phyloP scores from a whole-genome alignment of 495 filamentous ascomycete genomes.

The Cryomyces minteri region DNA sequence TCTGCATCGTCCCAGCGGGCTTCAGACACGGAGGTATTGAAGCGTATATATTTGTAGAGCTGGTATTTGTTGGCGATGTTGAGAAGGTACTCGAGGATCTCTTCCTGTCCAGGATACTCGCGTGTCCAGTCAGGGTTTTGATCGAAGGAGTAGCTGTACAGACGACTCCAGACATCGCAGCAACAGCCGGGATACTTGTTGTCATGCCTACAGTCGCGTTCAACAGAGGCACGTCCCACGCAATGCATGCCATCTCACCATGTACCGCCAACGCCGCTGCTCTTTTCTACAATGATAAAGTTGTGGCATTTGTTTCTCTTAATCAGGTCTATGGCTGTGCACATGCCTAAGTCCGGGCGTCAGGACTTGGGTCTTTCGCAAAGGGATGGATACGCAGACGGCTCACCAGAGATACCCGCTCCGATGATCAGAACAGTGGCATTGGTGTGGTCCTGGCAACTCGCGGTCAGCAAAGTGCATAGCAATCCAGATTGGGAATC shows the following conservation, averaged over 20 bases:
- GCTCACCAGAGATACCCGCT: constrained; percentile 29
- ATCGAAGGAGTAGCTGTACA: constrained; percentile 51
- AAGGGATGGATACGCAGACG: background rate
- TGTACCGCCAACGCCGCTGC: constrained; percentile 33
- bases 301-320: constrained; percentile 31
- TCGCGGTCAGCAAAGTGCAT: no score
- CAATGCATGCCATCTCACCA: constrained; percentile 13
- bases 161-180: constrained; percentile 30
- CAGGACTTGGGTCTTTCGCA: background rate
- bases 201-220: constrained; percentile 13
- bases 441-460: constrained; percentile 12
- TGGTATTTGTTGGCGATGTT: constrained; percentile 39
- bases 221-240: no score
- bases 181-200: constrained; percentile 34
- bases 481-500: no score
- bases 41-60: constrained; percentile 36
- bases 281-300: constrained; percentile 36
- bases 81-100: constrained; percentile 39
- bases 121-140: constrained; percentile 45
- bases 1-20: constrained; percentile 36
- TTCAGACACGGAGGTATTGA: constrained; percentile 31
- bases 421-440: constrained; percentile 36
- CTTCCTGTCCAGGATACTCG: constrained; percentile 44
- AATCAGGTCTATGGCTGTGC: constrained; percentile 39
- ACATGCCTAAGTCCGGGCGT: constrained; percentile 18